A percentile compares a stretch with the other conserved stretches of the same genome.
phyloP scores from a whole-genome alignment of 1,284 basidiomycete genomes.

The Ustilago vetiveriae region DNA sequence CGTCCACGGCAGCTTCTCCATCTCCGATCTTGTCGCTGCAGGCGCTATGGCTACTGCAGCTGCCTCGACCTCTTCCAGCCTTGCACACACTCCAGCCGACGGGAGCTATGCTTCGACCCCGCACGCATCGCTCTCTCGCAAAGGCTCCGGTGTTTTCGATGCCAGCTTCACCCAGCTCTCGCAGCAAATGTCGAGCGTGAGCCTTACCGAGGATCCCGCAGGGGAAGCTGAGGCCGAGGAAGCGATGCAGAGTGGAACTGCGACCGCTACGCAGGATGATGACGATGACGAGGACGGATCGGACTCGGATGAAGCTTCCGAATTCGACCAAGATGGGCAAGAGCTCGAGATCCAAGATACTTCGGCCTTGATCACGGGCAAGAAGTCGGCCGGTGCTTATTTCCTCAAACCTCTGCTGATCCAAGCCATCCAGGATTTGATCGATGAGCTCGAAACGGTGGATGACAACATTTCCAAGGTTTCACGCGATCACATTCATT shows the following conservation, averaged over 20 bases:
- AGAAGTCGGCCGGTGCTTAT: constrained; percentile 45
- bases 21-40: constrained; percentile 62
- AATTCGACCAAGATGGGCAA: not conserved
- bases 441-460: constrained; percentile 94
- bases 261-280: not conserved
- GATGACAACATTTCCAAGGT: constrained; percentile 94
- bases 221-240: constrained; percentile 44
- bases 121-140: constrained; percentile 34
- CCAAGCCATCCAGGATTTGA: constrained; percentile 74
- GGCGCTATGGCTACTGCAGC: constrained; percentile 35
- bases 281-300: constrained; percentile 16
- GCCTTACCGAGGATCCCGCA: constrained; percentile 27
- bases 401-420: constrained; percentile 68
- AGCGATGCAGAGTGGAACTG: constrained; percentile 6
- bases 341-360: constrained; percentile 2
- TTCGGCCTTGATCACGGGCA: constrained; percentile 21
- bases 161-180: constrained; percentile 15
- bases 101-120: constrained; percentile 34
- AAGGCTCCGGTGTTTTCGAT: constrained; percentile 39
- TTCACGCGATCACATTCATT: constrained; percentile 94
- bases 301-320: constrained; percentile 1
- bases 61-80: constrained; percentile 11
- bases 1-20: constrained; percentile 53
- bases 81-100: constrained; percentile 32
- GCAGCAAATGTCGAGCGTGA: constrained; percentile 14